Base-by-base conservation (phyloP, 1,284 basidiomycete genomes). In the Phylloboletellus chloephorus region DNA sequence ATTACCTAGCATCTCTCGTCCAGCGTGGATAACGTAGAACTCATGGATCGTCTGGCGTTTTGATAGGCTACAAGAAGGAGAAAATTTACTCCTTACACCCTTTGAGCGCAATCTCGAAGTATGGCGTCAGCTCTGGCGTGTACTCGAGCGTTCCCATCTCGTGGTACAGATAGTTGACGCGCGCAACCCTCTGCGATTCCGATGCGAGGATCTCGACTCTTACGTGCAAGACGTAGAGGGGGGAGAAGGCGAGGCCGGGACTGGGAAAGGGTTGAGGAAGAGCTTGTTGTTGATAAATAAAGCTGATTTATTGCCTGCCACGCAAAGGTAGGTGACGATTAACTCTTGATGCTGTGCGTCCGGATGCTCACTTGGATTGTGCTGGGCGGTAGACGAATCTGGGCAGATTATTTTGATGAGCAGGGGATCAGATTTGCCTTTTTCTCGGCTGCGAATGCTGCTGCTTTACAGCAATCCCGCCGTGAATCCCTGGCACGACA, bases 81-180 rank as follows among this genome's bases (percentile, higher is more conserved):
- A 88, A 48, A 75, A 78, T 26, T 78, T 97, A 24, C 74, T 97
- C 8, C 68, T 97, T 7, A 97, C 93, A 0, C 94, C 93, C 0
- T 97, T 96, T 55, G 93, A 98, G 61, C 85, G 94, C 39, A 97
- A 97, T 60, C 69, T 97, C 17, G 92, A 96, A 71, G 90, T 97
- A 9, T 97, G 94, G 94, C 73, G 94, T 36, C 93, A 98, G 58
- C 74, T 97, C 3, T 97, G 93, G 93, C 76, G 93, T 47, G 94
- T 97, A 1, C 64, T 96, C 13, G 93, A 98, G 65, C 79, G 94
- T 31, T 95, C 92, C 5, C 91, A 96, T 56, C 76, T 98, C 9
- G 68, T 97, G 29, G 90, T 97, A 0, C 93, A 97, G 65, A 97
- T 97, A 46, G 91, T 97, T 34, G 93, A 97, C 59, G 94, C 91